Base-by-base conservation (phyloP, 1,139 yeast species). In the Pneumocystis sp. region DNA sequence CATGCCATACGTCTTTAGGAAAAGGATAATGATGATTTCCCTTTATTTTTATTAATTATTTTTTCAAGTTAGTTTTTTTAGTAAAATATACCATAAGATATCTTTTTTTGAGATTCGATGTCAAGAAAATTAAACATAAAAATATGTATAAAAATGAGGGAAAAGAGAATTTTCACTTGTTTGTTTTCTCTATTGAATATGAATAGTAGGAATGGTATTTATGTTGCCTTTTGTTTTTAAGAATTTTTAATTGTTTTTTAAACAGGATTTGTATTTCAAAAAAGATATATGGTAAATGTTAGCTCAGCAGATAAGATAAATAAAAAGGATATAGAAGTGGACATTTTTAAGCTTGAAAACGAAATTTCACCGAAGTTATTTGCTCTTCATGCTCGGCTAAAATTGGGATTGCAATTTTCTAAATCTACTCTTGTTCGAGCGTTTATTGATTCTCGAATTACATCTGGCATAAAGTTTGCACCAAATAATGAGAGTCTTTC, bases 331-430 rank as follows among this genome's bases (percentile, higher is more conserved):
- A 34, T 12, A 21, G 44, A 60, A 39, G 34, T 31, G 17, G 37
- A 31, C n/a, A 45, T 81, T 31, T 73, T 80, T 1, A 83, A 82
- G 64, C n/a, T 50, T 50, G 31, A 25, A 31, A 12, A 25, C 25
- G 78, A 76, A 6, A 74, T 78, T n/a, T 84, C 85, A 12, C 70
- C 73, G 5, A 76, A 83, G 73, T 83, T 89, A 21, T 88, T 96
- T 1, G 82, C 85, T 34, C 80, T 93, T 69, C 96, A 89, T 73
- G 79, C 88, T 29, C 83, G 98, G 74, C 79, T 93, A 66, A 66
- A 65, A 15, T 12, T 50, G 31, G 57, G 57, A 8, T 29, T 31
- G 6, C n/a, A 8, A 12, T 50, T 66, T 60, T 65, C 64, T 15
- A 65, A 66, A 42, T 66, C 69, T 44, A 62, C 68, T 17, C 59